phyloP scores from a whole-genome alignment of 352 stramenopile species.

The Globisporangium takayamanum region DNA sequence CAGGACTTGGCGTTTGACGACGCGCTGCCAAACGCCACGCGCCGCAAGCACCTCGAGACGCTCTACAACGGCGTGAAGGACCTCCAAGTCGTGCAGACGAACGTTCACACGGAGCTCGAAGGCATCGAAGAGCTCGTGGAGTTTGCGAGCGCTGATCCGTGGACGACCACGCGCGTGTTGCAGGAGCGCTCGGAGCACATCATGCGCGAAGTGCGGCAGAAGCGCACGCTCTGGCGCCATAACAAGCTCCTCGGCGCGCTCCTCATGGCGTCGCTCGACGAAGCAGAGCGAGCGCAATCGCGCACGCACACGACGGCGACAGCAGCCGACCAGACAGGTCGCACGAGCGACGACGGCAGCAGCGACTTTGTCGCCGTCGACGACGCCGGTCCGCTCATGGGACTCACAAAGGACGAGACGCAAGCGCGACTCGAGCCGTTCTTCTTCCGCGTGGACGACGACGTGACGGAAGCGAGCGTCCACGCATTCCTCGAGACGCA shows the following conservation, averaged over 20 bases:
- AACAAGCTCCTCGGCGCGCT: constrained; percentile 45
- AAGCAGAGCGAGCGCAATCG: constrained; percentile 18
- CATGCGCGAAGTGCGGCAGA: constrained; percentile 26
- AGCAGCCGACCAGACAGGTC: constrained; percentile 3
- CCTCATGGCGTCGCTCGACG: constrained; percentile 30
- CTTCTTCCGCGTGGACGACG: constrained; percentile 26
- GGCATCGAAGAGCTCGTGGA: constrained; percentile 29
- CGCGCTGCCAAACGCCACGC: neutral
- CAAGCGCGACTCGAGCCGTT: constrained; percentile 32
- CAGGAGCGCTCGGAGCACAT: constrained; percentile 23
- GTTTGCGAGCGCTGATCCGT: constrained; percentile 25
- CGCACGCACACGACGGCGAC: constrained; percentile 10
- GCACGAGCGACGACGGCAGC: constrained; percentile 1
- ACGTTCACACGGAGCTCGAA: constrained; percentile 27
- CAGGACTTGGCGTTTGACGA: constrained; percentile 4
- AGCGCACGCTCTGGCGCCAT: constrained; percentile 42
- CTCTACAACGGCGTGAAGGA: constrained; percentile 37
- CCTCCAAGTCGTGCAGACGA: constrained; percentile 36
- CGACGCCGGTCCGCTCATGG: constrained; percentile 14
- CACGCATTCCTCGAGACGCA: constrained; percentile 25
- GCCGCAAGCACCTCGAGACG: constrained; percentile 18
- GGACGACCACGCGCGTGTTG: constrained; percentile 21
- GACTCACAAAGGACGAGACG: constrained; percentile 30
- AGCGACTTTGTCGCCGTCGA: constrained; percentile 7
- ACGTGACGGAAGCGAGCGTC: constrained; percentile 27